These are phyloP conservation scores for Leccinum griseonigrum DNA, from an alignment of 1,284 basidiomycete species.

Conservation along the genomic window DNA sequence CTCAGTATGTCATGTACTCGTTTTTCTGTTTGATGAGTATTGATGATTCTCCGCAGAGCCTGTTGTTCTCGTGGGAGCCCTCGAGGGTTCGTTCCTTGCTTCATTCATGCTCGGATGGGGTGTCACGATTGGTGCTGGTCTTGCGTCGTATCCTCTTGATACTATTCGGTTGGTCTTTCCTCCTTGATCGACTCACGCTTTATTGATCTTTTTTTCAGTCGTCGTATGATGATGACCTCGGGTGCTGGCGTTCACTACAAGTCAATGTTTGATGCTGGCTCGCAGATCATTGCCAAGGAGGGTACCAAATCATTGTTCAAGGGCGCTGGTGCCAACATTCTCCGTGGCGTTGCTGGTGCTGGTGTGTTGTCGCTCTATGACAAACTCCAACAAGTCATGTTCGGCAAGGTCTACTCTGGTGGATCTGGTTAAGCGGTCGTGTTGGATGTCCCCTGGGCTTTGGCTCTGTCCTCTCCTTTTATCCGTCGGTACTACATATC, in stretches of 20 bases:
- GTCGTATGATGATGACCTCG: slow-evolving; percentile 97
- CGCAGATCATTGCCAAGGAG: slow-evolving; percentile 88
- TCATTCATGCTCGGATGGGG: slow-evolving; percentile 92
- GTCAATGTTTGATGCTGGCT: slow-evolving; percentile 85
- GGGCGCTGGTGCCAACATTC: slow-evolving; percentile 97
- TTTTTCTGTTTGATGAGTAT: slow-evolving; percentile 1
- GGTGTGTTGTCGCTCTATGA: slow-evolving; percentile 95
- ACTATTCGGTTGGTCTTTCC: slow-evolving; percentile 72
- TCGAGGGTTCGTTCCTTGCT: slow-evolving; percentile 88
- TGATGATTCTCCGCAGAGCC: slow-evolving; percentile 60
- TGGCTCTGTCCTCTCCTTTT: slow-evolving; percentile 34
- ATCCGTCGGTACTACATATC: slow-evolving; percentile 24
- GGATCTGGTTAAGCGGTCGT: slow-evolving; percentile 35
- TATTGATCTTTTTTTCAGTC: slow-evolving; percentile 47
- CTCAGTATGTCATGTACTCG: slow-evolving; percentile 59
- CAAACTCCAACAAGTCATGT: slow-evolving; percentile 88
- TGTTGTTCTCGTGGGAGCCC: slow-evolving; percentile 84
- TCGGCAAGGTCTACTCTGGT: slow-evolving; percentile 96
- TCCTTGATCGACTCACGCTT: neutral
- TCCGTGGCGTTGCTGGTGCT: slow-evolving; percentile 97
- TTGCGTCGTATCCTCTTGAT: slow-evolving; percentile 94
- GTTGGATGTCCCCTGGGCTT: slow-evolving; percentile 22
- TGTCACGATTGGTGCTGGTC: slow-evolving; percentile 94
- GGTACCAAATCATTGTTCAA: slow-evolving; percentile 89
- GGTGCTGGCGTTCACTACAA: slow-evolving; percentile 86